Evolutionary conservation across 108 stramenopile genomes (phyloP).

Genomic region (Skeletonema grethae): DNA sequence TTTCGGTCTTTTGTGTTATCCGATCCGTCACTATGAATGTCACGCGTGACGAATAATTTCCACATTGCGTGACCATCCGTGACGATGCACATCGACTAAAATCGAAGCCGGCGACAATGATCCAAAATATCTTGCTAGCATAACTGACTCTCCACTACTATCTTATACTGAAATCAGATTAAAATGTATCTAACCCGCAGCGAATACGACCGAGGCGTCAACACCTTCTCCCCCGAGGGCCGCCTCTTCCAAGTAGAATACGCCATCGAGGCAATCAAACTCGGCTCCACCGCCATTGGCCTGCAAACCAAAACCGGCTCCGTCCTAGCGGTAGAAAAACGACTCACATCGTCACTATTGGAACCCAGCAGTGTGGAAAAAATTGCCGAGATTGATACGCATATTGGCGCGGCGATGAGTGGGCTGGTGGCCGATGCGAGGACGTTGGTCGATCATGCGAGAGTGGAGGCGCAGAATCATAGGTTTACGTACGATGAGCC

Average conservation of each 20-base stretch:
- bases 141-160: background rate
- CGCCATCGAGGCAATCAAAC: constrained; percentile 97
- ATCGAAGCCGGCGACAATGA: background rate
- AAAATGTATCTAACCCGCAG: constrained; percentile 90
- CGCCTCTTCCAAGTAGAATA: constrained; percentile 99
- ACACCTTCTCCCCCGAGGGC: constrained; percentile 99
- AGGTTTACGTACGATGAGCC: constrained; percentile 98
- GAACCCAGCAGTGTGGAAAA: constrained; percentile 96
- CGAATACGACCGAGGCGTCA: constrained; percentile 99
- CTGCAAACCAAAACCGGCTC: constrained; percentile 94
- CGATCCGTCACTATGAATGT: too few species aligned
- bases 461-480: constrained; percentile 99
- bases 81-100: background rate
- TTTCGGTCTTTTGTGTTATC: too few species aligned
- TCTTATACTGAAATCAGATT: background rate
- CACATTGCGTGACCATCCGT: too few species aligned
- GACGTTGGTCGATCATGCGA: constrained; percentile 98
- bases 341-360: constrained; percentile 91
- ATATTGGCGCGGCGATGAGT: constrained; percentile 98
- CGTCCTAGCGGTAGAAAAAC: constrained; percentile 98
- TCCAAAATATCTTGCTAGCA: background rate
- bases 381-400: constrained; percentile 97
- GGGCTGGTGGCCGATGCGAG: constrained; percentile 97
- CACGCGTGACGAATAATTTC: too few species aligned
- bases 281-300: constrained; percentile 98